Evolutionary conservation across 1,284 basidiomycete genomes (phyloP), one percentile per base, ranked within the genome.

Genomic region (Papiliotrema fonsecae): DNA sequence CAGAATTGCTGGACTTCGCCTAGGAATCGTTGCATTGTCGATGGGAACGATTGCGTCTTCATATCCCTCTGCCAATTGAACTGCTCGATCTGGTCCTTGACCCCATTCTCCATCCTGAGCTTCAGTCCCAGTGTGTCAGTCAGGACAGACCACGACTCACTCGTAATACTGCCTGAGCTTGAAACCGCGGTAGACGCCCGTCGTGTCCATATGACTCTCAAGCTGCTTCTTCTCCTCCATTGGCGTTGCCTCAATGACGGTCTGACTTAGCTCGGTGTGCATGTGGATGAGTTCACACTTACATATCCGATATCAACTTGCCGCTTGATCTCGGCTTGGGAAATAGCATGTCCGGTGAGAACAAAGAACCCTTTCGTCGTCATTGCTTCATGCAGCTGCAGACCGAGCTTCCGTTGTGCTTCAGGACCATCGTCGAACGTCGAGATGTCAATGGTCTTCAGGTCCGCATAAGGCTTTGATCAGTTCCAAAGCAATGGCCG

Each of bases 21-120:
- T 11, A 54, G 18, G 28, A 31, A 60, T n/a, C 56, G 58, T 22
- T 40, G 27, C 5, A 60, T 56, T 6, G 41, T 45, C 0, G 35
- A 16, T 3, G 58, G 58, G 21, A 60, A 56, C n/a, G 52, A 46
- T 36, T 60, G 58, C 11, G 45, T 39, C 18, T 39, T 21, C 54
- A 60, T 56, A 19, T 58, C 58, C 24, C 58, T 46, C 14, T 47
- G 32, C 58, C 56, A 58, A 44, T 61, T 61, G 47, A 58, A 61
- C 49, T 61, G 58, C 36, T 61, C 58, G 21, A 61, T 61, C 42
- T 57, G 50, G 42, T 61, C 58, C 40, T 53, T 61, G 18, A 61
- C 58, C 6, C 58, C 58, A 13, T 58, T 54, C 31, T 55, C 54
- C 50, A 60, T 58, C 21, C 56, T 55, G 25, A 27, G 16, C 14